These are phyloP conservation scores for Akebia trifoliata DNA, from an alignment of 164 flowering plant species.

Conservation along the genomic window DNA sequence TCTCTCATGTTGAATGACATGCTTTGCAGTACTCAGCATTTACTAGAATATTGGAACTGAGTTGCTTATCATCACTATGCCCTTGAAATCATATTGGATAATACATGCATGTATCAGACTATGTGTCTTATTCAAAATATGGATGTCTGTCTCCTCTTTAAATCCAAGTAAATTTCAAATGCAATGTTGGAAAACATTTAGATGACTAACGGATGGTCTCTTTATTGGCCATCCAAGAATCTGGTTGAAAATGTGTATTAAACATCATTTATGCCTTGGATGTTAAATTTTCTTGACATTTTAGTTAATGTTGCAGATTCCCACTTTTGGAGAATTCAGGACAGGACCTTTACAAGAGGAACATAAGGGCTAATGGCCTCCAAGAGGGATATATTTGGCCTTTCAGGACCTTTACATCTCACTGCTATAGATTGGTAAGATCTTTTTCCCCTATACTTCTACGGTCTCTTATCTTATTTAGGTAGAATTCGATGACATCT, in stretches of 20 bases:
- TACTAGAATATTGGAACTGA: background rate
- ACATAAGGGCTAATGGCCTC: constrained; percentile 31
- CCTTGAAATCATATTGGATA: background rate
- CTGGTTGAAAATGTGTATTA: too few species aligned
- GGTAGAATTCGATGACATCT: background rate
- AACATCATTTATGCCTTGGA: too few species aligned
- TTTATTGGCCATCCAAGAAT: too few species aligned
- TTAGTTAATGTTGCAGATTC: too few species aligned
- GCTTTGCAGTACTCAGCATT: too few species aligned
- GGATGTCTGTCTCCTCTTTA: background rate
- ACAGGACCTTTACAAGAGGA: background rate
- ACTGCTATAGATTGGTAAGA: constrained; percentile 68
- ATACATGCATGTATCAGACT: background rate
- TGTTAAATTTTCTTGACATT: too few species aligned
- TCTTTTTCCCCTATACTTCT: background rate
- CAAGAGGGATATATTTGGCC: constrained; percentile 58
- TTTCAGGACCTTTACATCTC: constrained; percentile 70
- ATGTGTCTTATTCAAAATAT: background rate
- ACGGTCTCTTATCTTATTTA: background rate
- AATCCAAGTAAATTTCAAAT: too few species aligned
- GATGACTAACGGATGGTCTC: too few species aligned
- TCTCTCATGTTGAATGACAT: too few species aligned
- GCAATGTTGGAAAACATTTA: too few species aligned
- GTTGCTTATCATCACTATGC: background rate
- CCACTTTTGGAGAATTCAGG: constrained; percentile 4